These are phyloP conservation scores for Meyerozyma carpophila DNA, from an alignment of 1,139 yeast species.

Conservation along the genomic window DNA sequence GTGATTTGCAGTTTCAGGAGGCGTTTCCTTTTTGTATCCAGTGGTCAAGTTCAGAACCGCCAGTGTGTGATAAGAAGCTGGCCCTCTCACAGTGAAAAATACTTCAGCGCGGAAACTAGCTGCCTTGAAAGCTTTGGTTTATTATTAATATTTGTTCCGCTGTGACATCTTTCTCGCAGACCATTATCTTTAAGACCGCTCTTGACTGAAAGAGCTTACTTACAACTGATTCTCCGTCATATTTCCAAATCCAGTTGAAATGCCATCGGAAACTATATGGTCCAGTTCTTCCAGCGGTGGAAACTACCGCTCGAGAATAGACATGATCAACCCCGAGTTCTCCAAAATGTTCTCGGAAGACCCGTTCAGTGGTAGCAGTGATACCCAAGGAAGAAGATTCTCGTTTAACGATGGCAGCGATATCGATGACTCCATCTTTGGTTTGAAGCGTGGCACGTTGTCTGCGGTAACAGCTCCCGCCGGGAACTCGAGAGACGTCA, in stretches of 20 bases:
- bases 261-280: conserved; percentile 37
- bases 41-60: too few relatives aligned
- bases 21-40: background rate
- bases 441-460: conserved; percentile 43
- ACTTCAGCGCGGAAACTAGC: background rate
- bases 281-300: conserved; percentile 31
- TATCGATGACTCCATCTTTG: conserved; percentile 34
- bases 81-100: too few relatives aligned
- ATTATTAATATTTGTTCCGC: background rate
- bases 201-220: background rate
- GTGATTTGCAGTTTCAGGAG: background rate
- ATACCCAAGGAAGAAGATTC: conserved; percentile 18
- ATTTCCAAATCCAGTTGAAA: conserved; percentile 1
- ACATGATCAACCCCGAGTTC: conserved; percentile 43
- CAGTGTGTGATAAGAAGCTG: too few relatives aligned
- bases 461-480: conserved; percentile 44
- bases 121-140: background rate
- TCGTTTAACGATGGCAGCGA: conserved; percentile 45
- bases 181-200: too few relatives aligned
- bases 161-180: background rate
- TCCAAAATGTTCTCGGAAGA: conserved; percentile 29
- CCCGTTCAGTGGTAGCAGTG: conserved; percentile 7
- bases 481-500: conserved; percentile 17
- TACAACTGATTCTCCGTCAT: background rate
- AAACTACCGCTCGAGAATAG: conserved; percentile 28